phyloP scores from a whole-genome alignment of 768 basidiomycete genomes.

The Amanita molliuscula region DNA sequence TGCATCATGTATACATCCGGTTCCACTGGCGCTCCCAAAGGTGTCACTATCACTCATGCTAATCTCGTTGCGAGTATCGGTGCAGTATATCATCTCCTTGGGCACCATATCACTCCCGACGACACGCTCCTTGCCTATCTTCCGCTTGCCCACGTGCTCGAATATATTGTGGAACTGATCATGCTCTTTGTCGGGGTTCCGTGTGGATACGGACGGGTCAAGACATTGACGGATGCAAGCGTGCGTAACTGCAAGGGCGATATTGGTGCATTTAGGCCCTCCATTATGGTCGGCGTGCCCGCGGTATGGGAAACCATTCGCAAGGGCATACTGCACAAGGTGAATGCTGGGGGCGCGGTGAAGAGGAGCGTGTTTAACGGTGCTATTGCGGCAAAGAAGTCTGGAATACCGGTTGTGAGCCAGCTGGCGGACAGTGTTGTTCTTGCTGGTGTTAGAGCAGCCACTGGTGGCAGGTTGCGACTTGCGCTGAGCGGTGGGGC shows the following conservation, averaged over 20 bases:
- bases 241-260: constrained; percentile 84
- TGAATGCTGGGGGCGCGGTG: constrained; percentile 54
- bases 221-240: constrained; percentile 93
- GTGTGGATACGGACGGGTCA: constrained; percentile 84
- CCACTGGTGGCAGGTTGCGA: constrained; percentile 82
- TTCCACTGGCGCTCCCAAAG: constrained; percentile 90
- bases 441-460: constrained; percentile 64
- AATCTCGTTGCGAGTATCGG: constrained; percentile 84
- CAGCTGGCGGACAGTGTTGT: constrained; percentile 68
- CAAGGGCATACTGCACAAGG: constrained; percentile 84
- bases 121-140: constrained; percentile 86
- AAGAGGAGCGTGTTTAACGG: constrained; percentile 74
- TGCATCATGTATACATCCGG: constrained; percentile 74
- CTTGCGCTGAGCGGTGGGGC: constrained; percentile 81
- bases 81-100: constrained; percentile 65
- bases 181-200: constrained; percentile 71
- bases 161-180: constrained; percentile 84
- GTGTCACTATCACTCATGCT: constrained; percentile 79
- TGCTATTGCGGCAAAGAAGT: constrained; percentile 68
- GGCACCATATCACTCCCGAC: constrained; percentile 46
- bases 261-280: constrained; percentile 69
- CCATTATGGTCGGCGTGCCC: constrained; percentile 92
- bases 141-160: constrained; percentile 90
- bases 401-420: constrained; percentile 52
- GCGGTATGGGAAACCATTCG: constrained; percentile 96